A percentile compares a stretch with the other conserved stretches of the same genome.
phyloP scores from a whole-genome alignment of 176 grass and related monocot genomes.

The Musa beccarii region DNA sequence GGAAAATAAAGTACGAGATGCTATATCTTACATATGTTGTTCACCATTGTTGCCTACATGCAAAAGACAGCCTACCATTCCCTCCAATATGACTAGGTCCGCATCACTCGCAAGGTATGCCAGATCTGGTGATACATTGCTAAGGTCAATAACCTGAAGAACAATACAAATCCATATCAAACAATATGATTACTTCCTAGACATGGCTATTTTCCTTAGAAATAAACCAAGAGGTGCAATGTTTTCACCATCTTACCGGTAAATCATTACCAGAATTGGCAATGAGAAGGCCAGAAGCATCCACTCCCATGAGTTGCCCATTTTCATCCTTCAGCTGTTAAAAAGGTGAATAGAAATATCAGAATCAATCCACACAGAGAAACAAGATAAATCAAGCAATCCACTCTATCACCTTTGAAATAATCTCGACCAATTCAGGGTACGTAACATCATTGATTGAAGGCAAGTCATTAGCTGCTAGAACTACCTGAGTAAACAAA shows the following conservation, averaged over 20 bases:
- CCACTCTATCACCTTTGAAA: slow-evolving; percentile 53
- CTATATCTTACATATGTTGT: background rate
- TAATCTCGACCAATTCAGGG: slow-evolving; percentile 69
- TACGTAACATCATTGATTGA: slow-evolving; percentile 96
- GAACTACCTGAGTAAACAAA: slow-evolving; percentile 66
- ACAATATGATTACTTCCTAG: background rate
- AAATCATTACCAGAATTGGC: slow-evolving; percentile 96
- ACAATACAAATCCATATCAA: background rate
- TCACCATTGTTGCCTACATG: background rate
- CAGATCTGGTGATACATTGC: slow-evolving; percentile 70
- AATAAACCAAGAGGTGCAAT: background rate
- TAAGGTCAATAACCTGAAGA: slow-evolving; percentile 83
- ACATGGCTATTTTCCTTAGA: too few relatives aligned
- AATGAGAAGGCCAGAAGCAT: slow-evolving; percentile 65
- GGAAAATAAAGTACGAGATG: background rate
- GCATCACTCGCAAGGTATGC: slow-evolving; percentile 70
- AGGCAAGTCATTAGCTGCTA: slow-evolving; percentile 92
- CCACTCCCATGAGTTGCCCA: slow-evolving; percentile 78
- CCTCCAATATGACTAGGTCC: slow-evolving; percentile 76
- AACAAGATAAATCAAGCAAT: background rate
- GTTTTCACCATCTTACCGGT: slow-evolving; percentile 41
- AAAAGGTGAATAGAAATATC: slow-evolving; percentile 4
- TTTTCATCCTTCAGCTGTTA: slow-evolving; percentile 83
- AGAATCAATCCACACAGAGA: background rate
- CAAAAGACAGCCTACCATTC: slow-evolving; percentile 60